Evolutionary conservation across 2,329 filamentous ascomycete species (phyloP).

Genomic region (Fusarium proliferatum): DNA sequence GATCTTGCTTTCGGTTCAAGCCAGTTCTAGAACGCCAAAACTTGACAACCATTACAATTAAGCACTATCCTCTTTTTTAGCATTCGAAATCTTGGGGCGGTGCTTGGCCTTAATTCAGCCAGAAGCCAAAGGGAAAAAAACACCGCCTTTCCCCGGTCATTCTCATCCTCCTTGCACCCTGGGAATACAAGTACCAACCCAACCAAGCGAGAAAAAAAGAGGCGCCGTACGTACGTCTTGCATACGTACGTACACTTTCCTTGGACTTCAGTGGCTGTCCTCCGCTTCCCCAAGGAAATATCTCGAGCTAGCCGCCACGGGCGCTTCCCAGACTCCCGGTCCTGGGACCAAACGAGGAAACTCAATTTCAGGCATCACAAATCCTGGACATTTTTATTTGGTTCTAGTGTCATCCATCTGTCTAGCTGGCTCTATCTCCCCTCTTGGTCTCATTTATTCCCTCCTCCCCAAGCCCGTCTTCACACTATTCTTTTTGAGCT

Average conservation of each 20-base stretch:
- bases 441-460: constrained; percentile 23
- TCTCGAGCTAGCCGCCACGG: constrained; percentile 42
- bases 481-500: constrained; percentile 19
- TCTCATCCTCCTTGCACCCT: neutral
- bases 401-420: constrained; percentile 22
- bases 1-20: constrained; percentile 30
- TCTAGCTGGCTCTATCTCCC: constrained; percentile 18
- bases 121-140: constrained; percentile 24
- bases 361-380: constrained; percentile 44
- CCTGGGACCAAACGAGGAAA: constrained; percentile 39
- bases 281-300: constrained; percentile 39
- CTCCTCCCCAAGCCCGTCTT: constrained; percentile 16
- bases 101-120: constrained; percentile 12
- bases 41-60: constrained; percentile 27
- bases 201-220: constrained; percentile 1
- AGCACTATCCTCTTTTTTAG: constrained; percentile 31
- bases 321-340: constrained; percentile 43
- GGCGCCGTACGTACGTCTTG: constrained; percentile 15
- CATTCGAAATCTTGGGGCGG: constrained; percentile 16
- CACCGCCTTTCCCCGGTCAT: constrained; percentile 12
- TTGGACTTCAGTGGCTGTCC: constrained; percentile 12
- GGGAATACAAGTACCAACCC: neutral
- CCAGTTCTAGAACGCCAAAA: constrained; percentile 40
- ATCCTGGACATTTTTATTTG: constrained; percentile 31
- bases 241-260: neutral